Conservation (phyloP, 1,284 basidiomycete genomes). For the Polyporus tsugae region DNA sequence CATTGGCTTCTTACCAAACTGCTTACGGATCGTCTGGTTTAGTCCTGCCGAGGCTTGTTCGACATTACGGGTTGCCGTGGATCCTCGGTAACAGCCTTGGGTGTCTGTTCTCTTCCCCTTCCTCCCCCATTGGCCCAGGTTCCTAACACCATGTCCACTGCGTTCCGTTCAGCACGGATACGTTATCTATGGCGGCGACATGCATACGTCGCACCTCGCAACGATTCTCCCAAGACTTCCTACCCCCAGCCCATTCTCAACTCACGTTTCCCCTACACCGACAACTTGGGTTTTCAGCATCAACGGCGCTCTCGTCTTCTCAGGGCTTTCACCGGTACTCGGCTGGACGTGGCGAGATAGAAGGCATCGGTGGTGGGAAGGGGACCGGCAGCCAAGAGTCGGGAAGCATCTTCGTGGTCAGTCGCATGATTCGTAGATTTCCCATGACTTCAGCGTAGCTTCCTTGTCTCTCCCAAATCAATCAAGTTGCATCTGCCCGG, state of each 20-base stretch:
- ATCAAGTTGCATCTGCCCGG: neutral
- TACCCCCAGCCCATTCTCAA: neutral
- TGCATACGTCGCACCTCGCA: neutral
- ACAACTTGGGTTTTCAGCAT: neutral
- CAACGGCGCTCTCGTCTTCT: neutral
- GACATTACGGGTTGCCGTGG: slow-evolving; percentile 11
- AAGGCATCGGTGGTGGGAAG: neutral
- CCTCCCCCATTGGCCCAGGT: neutral
- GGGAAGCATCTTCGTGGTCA: neutral
- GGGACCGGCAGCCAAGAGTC: neutral
- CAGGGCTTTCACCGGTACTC: neutral
- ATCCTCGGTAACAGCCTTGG: neutral
- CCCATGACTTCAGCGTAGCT: neutral
- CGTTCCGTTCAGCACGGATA: neutral
- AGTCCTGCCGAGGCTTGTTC: slow-evolving; percentile 18
- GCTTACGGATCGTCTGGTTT: slow-evolving; percentile 24
- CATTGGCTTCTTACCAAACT: slow-evolving; percentile 22
- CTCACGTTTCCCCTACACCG: neutral
- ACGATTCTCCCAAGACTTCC: neutral
- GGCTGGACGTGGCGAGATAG: neutral
- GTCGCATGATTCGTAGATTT: neutral
- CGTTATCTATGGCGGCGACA: neutral
- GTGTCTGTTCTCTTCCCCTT: neutral
- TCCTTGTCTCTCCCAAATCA: neutral
- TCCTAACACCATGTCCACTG: neutral